Evolutionary conservation across 2,329 filamentous ascomycete species (phyloP).

Genomic region (Verruconis gallopava): DNA sequence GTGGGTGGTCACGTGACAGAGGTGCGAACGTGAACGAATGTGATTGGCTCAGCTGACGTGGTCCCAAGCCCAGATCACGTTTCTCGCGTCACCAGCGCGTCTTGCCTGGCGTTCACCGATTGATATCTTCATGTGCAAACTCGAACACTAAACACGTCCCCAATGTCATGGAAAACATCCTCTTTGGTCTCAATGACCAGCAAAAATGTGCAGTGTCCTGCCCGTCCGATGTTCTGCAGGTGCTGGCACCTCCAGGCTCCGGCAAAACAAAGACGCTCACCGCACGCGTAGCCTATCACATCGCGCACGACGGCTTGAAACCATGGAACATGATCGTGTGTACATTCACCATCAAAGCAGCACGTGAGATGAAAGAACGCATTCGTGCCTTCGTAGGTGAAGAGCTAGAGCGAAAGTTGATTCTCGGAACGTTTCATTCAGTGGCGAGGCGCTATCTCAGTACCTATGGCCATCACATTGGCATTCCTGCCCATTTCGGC

Average conservation of each 20-base stretch:
- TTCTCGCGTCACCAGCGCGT: no score
- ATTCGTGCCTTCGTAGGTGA: conserved; percentile 72
- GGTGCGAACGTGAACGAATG: no score
- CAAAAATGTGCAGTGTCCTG: conserved; percentile 54
- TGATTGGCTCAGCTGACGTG: no score
- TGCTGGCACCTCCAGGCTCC: conserved; percentile 51
- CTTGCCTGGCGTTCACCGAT: no score
- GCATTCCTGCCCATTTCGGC: conserved; percentile 68
- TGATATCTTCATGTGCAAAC: no score
- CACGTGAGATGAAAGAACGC: conserved; percentile 82
- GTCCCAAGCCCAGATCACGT: no score
- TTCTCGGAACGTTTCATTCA: conserved; percentile 91
- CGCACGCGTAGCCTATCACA: conserved; percentile 78
- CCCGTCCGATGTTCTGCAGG: conserved; percentile 44
- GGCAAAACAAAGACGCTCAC: conserved; percentile 96
- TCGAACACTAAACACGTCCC: no score
- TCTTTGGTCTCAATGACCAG: conserved; percentile 50
- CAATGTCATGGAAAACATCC: conserved; percentile 44
- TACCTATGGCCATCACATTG: conserved; percentile 73
- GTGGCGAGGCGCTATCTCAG: conserved; percentile 76
- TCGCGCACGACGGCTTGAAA: conserved; percentile 55
- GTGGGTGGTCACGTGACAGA: no score
- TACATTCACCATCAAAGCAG: conserved; percentile 94
- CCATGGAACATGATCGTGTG: conserved; percentile 88
- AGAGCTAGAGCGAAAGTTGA: conserved; percentile 58